Evolutionary conservation across 306 rosid genomes (phyloP).

Genomic region (Vigna angularis): DNA sequence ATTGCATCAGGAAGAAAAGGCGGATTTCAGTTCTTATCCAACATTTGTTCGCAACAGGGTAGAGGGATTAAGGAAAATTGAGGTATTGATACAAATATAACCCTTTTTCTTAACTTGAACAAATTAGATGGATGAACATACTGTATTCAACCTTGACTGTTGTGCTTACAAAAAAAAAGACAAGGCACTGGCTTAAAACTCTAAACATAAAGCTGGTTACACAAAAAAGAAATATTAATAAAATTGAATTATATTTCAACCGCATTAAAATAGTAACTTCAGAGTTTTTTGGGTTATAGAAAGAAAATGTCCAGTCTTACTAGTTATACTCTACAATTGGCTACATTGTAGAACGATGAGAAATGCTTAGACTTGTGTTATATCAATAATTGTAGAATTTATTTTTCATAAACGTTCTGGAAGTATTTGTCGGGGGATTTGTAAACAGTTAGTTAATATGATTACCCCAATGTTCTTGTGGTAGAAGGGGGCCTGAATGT

Average conservation of each 20-base stretch:
- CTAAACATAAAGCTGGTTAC: too few relatives aligned
- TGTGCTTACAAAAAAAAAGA: too few relatives aligned
- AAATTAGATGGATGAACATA: too few relatives aligned
- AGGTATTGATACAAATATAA: slow-evolving; percentile 54
- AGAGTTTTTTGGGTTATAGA: background rate
- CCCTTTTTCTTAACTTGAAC: background rate
- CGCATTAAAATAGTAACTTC: slow-evolving; percentile 3
- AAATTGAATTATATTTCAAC: too few relatives aligned
- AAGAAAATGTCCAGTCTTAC: background rate
- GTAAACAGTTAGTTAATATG: slow-evolving; percentile 27
- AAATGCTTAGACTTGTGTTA: background rate
- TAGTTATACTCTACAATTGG: slow-evolving; percentile 13
- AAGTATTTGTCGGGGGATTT: slow-evolving; percentile 1
- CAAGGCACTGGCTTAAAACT: too few relatives aligned
- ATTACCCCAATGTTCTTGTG: slow-evolving; percentile 26
- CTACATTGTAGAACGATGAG: slow-evolving; percentile 3
- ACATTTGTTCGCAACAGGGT: slow-evolving; percentile 59
- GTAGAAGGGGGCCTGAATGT: background rate
- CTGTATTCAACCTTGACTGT: too few relatives aligned
- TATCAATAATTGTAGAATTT: background rate
- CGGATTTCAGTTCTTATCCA: slow-evolving; percentile 59
- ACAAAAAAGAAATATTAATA: too few relatives aligned
- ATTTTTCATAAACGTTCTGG: background rate
- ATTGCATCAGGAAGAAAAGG: slow-evolving; percentile 51
- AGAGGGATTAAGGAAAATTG: slow-evolving; percentile 53